phyloP scores from a whole-genome alignment of 2,329 filamentous ascomycete species.

The Penicillium sp. region DNA sequence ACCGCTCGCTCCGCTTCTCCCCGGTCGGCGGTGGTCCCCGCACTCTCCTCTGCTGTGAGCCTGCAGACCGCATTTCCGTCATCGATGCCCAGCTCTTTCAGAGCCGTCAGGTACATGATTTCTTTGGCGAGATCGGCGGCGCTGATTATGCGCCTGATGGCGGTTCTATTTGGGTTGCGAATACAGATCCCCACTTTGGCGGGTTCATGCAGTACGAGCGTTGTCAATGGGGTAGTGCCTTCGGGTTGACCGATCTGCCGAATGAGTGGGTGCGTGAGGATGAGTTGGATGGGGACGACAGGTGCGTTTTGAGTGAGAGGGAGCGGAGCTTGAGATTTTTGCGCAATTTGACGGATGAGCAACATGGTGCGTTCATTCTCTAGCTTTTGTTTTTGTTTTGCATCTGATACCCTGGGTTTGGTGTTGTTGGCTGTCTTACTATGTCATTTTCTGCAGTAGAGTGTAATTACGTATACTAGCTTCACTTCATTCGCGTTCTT shows the following conservation, averaged over 20 bases:
- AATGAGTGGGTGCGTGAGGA: constrained; percentile 38
- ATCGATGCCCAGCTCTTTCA: constrained; percentile 43
- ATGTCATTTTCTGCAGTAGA: constrained; percentile 4
- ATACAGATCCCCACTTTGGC: constrained; percentile 42
- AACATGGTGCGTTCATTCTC: constrained; percentile 33
- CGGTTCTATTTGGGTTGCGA: constrained; percentile 41
- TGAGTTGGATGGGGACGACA: constrained; percentile 33
- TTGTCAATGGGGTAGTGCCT: constrained; percentile 35
- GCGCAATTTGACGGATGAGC: constrained; percentile 31
- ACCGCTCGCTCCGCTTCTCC: constrained; percentile 43
- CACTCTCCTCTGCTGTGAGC: constrained; percentile 42
- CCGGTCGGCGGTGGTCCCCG: constrained; percentile 43
- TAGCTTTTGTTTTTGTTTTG: constrained; percentile 1
- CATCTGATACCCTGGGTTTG: constrained; percentile 26
- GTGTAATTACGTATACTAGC: neutral
- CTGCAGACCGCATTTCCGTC: constrained; percentile 44
- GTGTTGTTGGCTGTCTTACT: constrained; percentile 16
- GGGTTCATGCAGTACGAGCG: constrained; percentile 45
- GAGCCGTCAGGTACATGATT: constrained; percentile 43
- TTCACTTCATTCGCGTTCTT: too few species aligned
- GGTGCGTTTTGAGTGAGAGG: constrained; percentile 32
- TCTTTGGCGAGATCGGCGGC: constrained; percentile 46
- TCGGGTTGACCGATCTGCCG: constrained; percentile 32
- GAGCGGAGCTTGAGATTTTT: constrained; percentile 35
- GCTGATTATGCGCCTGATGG: constrained; percentile 43